Percentiles rank a stretch among this genome's conserved stretches.
Conservation (phyloP, 495 filamentous ascomycete species). For the Neurospora discreta region DNA sequence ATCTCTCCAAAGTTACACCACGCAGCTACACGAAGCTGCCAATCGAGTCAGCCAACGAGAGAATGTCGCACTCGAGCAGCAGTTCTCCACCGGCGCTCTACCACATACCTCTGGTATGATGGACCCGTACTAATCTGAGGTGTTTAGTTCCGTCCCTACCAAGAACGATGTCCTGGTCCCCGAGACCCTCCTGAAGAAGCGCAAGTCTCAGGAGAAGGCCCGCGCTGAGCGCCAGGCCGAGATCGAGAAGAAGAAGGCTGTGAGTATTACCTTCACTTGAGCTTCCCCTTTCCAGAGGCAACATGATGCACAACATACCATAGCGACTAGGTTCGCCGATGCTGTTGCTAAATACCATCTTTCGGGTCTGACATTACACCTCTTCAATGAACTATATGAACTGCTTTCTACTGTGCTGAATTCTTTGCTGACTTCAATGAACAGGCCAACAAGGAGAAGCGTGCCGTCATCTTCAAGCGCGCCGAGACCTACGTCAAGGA, state of each 20-base stretch:
- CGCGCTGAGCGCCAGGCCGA: conserved; percentile 75
- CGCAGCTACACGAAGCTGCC: conserved; percentile 21
- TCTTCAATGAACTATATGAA: conserved; percentile 15
- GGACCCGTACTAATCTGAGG: conserved; percentile 55
- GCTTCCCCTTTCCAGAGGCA: conserved; percentile 18
- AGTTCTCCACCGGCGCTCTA: conserved; percentile 84
- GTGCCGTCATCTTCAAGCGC: conserved; percentile 96
- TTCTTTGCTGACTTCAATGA: conserved; percentile 29
- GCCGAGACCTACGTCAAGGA: conserved; percentile 99
- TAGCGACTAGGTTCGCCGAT: conserved; percentile 94
- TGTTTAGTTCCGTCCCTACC: conserved; percentile 68
- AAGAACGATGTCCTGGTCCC: conserved; percentile 89
- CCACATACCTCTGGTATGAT: conserved; percentile 47
- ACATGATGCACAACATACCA: conserved; percentile 55
- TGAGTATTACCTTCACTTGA: conserved; percentile 38
- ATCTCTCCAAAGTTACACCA: conserved; percentile 23
- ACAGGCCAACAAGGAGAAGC: conserved; percentile 94
- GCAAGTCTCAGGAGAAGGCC: conserved; percentile 98
- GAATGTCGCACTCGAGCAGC: conserved; percentile 82
- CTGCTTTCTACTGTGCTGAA: background rate
- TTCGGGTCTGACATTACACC: conserved; percentile 82
- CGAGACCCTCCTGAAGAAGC: conserved; percentile 99
- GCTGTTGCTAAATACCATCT: conserved; percentile 98
- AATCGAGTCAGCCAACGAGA: conserved; percentile 75
- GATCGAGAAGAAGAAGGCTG: conserved; percentile 78